Conservation (phyloP, 2,329 filamentous ascomycete species). For the Exutisphaerella laricina region DNA sequence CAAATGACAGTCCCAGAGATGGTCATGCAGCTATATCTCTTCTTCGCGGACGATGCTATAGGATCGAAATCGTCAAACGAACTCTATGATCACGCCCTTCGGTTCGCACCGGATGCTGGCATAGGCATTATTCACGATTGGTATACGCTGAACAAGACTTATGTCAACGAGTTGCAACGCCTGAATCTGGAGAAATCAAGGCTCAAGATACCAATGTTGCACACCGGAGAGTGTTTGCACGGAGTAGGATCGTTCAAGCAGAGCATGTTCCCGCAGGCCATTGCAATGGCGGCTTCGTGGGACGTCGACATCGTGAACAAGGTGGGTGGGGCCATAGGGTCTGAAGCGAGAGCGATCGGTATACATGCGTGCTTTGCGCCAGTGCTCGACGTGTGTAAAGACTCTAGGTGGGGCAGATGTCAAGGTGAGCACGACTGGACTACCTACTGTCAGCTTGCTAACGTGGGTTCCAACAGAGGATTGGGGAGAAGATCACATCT, state of each 20-base stretch:
- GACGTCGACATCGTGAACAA: slow-evolving; percentile 10
- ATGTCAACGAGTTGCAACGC: slow-evolving; percentile 10
- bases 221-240: slow-evolving; percentile 16
- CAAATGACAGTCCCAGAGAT: slow-evolving; percentile 20
- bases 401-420: slow-evolving; percentile 17
- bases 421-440: slow-evolving; percentile 6
- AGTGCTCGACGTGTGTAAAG: slow-evolving; percentile 15
- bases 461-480: slow-evolving; percentile 8
- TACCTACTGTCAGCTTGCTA: not conserved
- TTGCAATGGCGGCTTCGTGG: slow-evolving; percentile 14
- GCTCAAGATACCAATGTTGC: slow-evolving; percentile 17
- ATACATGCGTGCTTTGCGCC: slow-evolving; percentile 16
- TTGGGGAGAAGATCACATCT: slow-evolving; percentile 18
- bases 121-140: slow-evolving; percentile 18
- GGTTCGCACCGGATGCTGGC: slow-evolving; percentile 14
- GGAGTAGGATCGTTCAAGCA: slow-evolving; percentile 18
- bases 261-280: slow-evolving; percentile 18
- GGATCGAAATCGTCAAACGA: slow-evolving; percentile 13
- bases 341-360: slow-evolving; percentile 16
- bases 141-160: slow-evolving; percentile 12
- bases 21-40: slow-evolving; percentile 18
- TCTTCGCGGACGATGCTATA: slow-evolving; percentile 18
- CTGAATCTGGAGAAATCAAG: slow-evolving; percentile 16
- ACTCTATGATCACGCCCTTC: slow-evolving; percentile 15
- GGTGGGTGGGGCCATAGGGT: slow-evolving; percentile 13